Evolutionary conservation across 2,329 filamentous ascomycete species (phyloP).

Genomic region (Rhinocladiella similis): DNA sequence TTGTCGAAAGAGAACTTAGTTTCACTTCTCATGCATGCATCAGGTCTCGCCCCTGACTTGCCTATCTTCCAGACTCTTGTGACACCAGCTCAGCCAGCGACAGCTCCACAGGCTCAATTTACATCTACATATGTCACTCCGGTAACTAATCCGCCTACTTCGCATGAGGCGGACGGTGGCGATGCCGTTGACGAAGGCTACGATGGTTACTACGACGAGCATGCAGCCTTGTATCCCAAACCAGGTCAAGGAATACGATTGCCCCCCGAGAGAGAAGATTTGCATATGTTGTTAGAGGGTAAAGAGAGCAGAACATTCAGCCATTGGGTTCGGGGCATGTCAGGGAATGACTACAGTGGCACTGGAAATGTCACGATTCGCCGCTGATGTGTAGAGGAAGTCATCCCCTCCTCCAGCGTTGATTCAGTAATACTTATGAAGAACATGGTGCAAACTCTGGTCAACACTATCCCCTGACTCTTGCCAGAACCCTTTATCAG

Average conservation of each 20-base stretch:
- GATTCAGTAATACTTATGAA: too few species aligned
- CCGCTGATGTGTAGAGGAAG: background rate
- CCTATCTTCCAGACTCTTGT: slow-evolving; percentile 27
- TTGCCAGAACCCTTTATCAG: too few species aligned
- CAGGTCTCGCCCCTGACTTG: slow-evolving; percentile 27
- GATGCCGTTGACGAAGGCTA: slow-evolving; percentile 37
- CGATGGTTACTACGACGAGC: slow-evolving; percentile 55
- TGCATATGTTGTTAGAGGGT: slow-evolving; percentile 64
- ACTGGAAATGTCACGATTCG: slow-evolving; percentile 15
- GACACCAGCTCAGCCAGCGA: slow-evolving; percentile 4
- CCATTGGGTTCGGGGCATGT: slow-evolving; percentile 38
- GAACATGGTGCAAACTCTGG: too few species aligned
- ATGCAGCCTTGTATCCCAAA: slow-evolving; percentile 62
- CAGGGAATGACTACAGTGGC: slow-evolving; percentile 18
- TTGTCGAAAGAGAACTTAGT: slow-evolving; percentile 27
- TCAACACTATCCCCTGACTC: too few species aligned
- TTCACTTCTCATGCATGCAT: slow-evolving; percentile 27
- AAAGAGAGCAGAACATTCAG: slow-evolving; percentile 58
- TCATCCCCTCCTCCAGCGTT: too few species aligned
- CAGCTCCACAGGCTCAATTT: slow-evolving; percentile 23
- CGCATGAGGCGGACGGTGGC: slow-evolving; percentile 4
- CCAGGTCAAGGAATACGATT: slow-evolving; percentile 60
- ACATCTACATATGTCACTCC: slow-evolving; percentile 27
- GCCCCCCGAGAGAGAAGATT: slow-evolving; percentile 58
- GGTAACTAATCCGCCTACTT: slow-evolving; percentile 9